Evolutionary conservation across 805 yeast species (phyloP).

Genomic region (Phaffomyces antillensis): DNA sequence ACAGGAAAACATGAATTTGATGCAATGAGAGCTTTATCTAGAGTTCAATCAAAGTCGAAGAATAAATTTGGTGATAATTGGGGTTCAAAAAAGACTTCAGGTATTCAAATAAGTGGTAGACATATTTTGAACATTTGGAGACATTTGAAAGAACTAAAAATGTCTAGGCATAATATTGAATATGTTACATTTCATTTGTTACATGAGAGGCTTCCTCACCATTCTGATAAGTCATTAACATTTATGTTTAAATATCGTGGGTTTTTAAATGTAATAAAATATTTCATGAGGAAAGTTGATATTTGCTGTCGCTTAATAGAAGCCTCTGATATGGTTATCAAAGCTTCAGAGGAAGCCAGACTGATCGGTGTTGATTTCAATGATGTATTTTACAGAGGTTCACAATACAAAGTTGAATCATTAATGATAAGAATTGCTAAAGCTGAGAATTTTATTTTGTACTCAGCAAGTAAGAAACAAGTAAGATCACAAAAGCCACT

Average conservation of each 20-base stretch:
- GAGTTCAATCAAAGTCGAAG: conserved; percentile 42
- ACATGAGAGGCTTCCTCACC: conserved; percentile 63
- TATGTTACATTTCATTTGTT: conserved; percentile 63
- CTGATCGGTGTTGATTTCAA: conserved; percentile 84
- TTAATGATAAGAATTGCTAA: conserved; percentile 68
- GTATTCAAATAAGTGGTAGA: conserved; percentile 65
- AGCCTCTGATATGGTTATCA: conserved; percentile 57
- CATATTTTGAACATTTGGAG: conserved; percentile 87
- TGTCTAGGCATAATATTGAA: conserved; percentile 69
- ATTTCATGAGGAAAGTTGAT: conserved; percentile 38
- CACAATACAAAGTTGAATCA: conserved; percentile 92
- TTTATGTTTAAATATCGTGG: conserved; percentile 32
- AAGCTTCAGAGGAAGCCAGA: conserved; percentile 77
- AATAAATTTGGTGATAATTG: conserved; percentile 61
- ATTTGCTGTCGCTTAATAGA: conserved; percentile 33
- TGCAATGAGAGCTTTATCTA: conserved; percentile 50
- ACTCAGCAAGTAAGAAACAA: conserved; percentile 74
- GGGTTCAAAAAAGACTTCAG: conserved; percentile 78
- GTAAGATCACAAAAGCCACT: conserved; percentile 81
- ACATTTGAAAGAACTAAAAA: conserved; percentile 53
- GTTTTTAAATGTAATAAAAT: conserved; percentile 34
- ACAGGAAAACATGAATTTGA: conserved; percentile 39
- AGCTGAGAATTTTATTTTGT: conserved; percentile 60
- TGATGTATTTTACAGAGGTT: conserved; percentile 84
- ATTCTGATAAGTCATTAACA: conserved; percentile 41